Percentiles rank a stretch among this genome's conserved stretches.
These are phyloP conservation scores for Chalaropsis thielavioides DNA, from an alignment of 2,329 filamentous ascomycete species.

Conservation along the genomic window DNA sequence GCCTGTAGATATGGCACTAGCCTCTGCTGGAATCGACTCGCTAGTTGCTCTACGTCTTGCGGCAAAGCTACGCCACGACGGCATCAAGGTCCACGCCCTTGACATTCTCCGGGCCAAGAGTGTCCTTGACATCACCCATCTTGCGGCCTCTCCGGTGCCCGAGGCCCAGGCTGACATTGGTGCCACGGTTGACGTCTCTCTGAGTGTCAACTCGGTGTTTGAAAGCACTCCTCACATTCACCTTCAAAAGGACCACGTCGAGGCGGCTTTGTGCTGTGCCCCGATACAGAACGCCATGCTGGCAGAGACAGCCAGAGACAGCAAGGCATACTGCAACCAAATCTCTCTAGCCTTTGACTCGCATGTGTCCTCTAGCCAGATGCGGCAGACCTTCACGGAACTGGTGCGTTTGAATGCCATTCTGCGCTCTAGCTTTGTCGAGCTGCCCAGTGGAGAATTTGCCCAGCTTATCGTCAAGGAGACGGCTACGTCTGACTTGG, in stretches of 20 bases:
- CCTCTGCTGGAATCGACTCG: constrained; percentile 50
- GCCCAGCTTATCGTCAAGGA: constrained; percentile 48
- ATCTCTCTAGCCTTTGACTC: constrained; percentile 46
- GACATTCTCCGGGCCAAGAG: constrained; percentile 31
- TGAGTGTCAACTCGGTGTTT: neutral
- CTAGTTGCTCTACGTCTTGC: constrained; percentile 37
- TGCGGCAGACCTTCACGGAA: constrained; percentile 35
- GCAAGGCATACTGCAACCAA: constrained; percentile 61
- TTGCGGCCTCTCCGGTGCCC: neutral
- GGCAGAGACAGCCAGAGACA: constrained; percentile 48
- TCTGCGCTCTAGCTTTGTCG: constrained; percentile 58
- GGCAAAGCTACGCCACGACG: constrained; percentile 44
- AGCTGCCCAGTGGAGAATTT: constrained; percentile 35
- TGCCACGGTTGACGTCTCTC: too few relatives aligned
- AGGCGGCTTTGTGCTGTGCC: constrained; percentile 48
- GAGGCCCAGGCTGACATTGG: neutral
- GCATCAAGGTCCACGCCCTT: constrained; percentile 41
- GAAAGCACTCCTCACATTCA: neutral
- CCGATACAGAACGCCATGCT: constrained; percentile 70
- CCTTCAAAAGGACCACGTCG: constrained; percentile 20
- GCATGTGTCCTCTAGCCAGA: constrained; percentile 24
- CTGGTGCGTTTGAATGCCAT: constrained; percentile 47
- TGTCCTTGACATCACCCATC: neutral
- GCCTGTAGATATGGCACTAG: constrained; percentile 30
- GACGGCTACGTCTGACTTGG: neutral